Evolutionary conservation across 805 yeast genomes (phyloP).

Genomic region (Wickerhamomyces strasburgensis): DNA sequence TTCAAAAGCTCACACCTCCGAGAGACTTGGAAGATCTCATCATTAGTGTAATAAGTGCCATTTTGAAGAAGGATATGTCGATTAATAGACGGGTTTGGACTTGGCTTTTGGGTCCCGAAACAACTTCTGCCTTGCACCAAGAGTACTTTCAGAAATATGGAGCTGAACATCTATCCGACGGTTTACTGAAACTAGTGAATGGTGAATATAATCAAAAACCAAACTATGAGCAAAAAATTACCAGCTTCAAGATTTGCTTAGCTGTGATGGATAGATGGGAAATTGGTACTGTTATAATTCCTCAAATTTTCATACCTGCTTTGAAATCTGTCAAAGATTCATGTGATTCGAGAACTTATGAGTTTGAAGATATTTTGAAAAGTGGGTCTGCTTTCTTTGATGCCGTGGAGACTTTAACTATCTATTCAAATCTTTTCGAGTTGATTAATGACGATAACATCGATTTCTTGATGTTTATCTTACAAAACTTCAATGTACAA

Average conservation of each 20-base stretch:
- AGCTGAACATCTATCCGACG: conserved; percentile 40
- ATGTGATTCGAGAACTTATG: conserved; percentile 17
- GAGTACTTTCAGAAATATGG: conserved; percentile 60
- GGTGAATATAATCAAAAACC: conserved; percentile 25
- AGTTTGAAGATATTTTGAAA: conserved; percentile 43
- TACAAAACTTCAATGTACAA: conserved; percentile 62
- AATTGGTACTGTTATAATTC: conserved; percentile 71
- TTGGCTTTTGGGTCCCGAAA: conserved; percentile 85
- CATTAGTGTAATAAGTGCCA: conserved; percentile 59
- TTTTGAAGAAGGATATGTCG: conserved; percentile 86
- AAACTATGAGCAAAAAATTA: conserved; percentile 32
- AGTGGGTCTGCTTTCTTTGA: conserved; percentile 74
- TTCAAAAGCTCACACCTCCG: conserved; percentile 41
- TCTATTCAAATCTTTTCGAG: conserved; percentile 62
- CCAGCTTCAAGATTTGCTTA: conserved; percentile 58
- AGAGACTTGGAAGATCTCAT: conserved; percentile 56
- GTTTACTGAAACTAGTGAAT: conserved; percentile 46
- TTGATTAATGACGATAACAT: conserved; percentile 31
- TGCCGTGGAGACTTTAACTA: conserved; percentile 72
- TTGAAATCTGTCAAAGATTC: conserved; percentile 42
- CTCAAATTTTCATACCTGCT: conserved; percentile 63
- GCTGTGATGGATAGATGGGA: conserved; percentile 94
- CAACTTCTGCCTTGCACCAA: conserved; percentile 10
- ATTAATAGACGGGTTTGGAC: conserved; percentile 89
- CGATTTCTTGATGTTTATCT: conserved; percentile 51